phyloP scores from a whole-genome alignment of 495 filamentous ascomycete genomes.

The Paragyromitra xinjiangensis region DNA sequence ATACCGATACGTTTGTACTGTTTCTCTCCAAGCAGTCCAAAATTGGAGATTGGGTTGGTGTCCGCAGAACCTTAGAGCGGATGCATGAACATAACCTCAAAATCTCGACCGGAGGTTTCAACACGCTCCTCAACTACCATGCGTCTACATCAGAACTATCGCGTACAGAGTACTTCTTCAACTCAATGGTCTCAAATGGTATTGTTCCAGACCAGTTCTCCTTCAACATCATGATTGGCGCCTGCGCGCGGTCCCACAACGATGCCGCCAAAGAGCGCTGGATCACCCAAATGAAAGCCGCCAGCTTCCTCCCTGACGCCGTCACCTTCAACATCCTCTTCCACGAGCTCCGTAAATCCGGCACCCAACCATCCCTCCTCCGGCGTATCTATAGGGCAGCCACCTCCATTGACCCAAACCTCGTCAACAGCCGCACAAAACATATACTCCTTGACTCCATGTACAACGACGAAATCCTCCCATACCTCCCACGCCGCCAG shows the following conservation, averaged over 20 bases:
- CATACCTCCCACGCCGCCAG: conserved; percentile 26
- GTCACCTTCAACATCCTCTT: conserved; percentile 54
- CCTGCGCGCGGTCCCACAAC: conserved; percentile 31
- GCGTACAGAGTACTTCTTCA: conserved; percentile 48
- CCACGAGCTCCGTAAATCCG: conserved; percentile 40
- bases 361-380: conserved; percentile 16
- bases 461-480: conserved; percentile 24
- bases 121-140: conserved; percentile 46
- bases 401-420: conserved; percentile 20
- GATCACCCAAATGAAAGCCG: conserved; percentile 41
- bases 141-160: conserved; percentile 24
- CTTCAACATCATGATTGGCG: conserved; percentile 56
- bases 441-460: conserved; percentile 41
- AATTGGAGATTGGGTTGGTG: conserved; percentile 47
- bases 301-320: conserved; percentile 47
- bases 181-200: conserved; percentile 41
- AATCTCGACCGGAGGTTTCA: conserved; percentile 47
- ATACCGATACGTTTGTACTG: conserved; percentile 49
- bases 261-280: conserved; percentile 33
- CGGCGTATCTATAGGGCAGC: conserved; percentile 32
- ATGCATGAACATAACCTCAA: conserved; percentile 48
- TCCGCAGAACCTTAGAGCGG: conserved; percentile 43
- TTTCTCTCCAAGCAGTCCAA: conserved; percentile 52
- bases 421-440: conserved; percentile 39
- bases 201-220: conserved; percentile 36